These are phyloP conservation scores for Globisporangium yorkense DNA, from an alignment of 352 stramenopile species.

Conservation along the genomic window DNA sequence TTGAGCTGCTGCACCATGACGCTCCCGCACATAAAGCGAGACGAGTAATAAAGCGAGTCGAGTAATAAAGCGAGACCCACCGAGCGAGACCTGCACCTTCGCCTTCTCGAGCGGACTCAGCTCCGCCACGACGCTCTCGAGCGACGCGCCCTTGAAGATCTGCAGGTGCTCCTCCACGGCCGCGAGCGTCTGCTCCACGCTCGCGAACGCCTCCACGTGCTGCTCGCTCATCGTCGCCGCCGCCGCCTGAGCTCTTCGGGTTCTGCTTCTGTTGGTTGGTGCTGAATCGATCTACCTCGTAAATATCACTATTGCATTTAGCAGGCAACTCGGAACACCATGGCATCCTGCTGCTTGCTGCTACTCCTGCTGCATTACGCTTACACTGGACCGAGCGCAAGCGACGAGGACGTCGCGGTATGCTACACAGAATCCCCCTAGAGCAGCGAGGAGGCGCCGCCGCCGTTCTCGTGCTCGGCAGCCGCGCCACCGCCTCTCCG, in stretches of 20 bases:
- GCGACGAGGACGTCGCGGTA: neutral
- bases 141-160: conserved; percentile 42
- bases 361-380: neutral
- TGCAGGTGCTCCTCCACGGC: conserved; percentile 68
- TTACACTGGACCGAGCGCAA: neutral
- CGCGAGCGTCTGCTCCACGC: conserved; percentile 75
- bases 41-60: neutral
- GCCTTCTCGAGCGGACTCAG: conserved; percentile 68
- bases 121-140: conserved; percentile 54
- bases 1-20: neutral
- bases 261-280: conserved; percentile 13
- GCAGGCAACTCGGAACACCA: neutral
- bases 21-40: neutral
- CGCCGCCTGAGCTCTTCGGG: conserved; percentile 1
- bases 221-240: conserved; percentile 43
- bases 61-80: conserved; percentile 23
- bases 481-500: conserved; percentile 15
- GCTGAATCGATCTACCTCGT: neutral
- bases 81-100: conserved; percentile 80
- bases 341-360: neutral
- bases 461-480: neutral
- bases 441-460: neutral
- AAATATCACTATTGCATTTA: neutral
- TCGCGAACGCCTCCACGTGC: conserved; percentile 52
- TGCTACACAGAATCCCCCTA: neutral